These are phyloP conservation scores for Fraxinus platypoda DNA, from an alignment of 305 asterid genomes.

Conservation along the genomic window DNA sequence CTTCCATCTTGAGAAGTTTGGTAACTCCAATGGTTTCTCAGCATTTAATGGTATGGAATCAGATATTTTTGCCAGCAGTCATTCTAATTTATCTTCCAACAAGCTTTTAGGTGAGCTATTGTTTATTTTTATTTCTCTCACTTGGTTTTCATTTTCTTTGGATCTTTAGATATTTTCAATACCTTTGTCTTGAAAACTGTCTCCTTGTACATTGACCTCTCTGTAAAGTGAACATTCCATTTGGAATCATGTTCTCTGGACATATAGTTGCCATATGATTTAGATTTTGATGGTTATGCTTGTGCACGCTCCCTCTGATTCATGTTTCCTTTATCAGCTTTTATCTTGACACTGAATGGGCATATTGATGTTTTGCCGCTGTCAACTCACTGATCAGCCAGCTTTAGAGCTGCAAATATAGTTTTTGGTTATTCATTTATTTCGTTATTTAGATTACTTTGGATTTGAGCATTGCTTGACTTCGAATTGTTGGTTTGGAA, in stretches of 20 bases:
- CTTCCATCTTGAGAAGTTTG: constrained; percentile 47
- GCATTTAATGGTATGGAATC: constrained; percentile 43
- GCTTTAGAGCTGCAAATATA: background rate
- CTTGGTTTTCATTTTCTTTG: constrained; percentile 4
- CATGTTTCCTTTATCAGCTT: background rate
- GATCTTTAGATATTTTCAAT: background rate
- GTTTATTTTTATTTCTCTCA: background rate
- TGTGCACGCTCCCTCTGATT: background rate
- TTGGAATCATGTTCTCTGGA: background rate
- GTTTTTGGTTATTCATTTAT: background rate
- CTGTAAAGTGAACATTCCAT: background rate
- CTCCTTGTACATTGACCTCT: background rate
- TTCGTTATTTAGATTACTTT: background rate
- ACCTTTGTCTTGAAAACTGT: background rate
- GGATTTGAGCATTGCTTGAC: background rate
- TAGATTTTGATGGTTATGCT: background rate
- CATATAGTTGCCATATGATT: background rate
- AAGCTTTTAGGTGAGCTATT: constrained; percentile 53
- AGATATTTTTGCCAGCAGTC: constrained; percentile 39
- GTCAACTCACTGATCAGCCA: background rate
- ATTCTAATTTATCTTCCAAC: constrained; percentile 44
- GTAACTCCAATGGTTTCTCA: constrained; percentile 51
- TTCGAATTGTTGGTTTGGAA: background rate
- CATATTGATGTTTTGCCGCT: background rate
- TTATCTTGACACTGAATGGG: background rate